Conservation (phyloP, 768 basidiomycete genomes). For the Rhodotorula kratochvilovae region DNA sequence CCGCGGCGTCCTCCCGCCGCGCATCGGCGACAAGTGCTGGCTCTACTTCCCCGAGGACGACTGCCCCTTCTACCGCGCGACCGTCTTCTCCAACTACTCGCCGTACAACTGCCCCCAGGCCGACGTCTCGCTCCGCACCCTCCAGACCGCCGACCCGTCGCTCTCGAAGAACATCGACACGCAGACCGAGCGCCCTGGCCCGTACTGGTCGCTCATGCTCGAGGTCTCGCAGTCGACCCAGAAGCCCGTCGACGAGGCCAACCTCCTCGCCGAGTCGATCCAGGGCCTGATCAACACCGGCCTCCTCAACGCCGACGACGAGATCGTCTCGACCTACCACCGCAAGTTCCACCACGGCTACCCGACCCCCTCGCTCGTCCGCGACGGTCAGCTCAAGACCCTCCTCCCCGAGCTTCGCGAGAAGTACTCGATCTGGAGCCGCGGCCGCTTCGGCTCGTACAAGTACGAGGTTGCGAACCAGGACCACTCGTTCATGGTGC, state of each 20-base stretch:
- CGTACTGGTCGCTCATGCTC: conserved; percentile 50
- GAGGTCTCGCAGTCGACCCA: conserved; percentile 49
- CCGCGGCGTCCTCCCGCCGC: conserved; percentile 46
- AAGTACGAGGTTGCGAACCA: conserved; percentile 44
- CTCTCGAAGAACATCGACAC: conserved; percentile 41
- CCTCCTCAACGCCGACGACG: conserved; percentile 46
- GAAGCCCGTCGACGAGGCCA: conserved; percentile 48
- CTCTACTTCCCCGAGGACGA: conserved; percentile 49
- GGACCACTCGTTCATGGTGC: conserved; percentile 23
- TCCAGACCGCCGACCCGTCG: conserved; percentile 47
- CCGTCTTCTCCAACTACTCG: conserved; percentile 51
- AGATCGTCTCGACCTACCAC: conserved; percentile 49
- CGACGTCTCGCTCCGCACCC: conserved; percentile 44
- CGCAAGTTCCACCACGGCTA: conserved; percentile 46
- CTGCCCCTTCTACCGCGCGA: conserved; percentile 51
- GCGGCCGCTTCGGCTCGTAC: conserved; percentile 47
- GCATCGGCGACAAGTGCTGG: conserved; percentile 50
- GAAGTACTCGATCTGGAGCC: conserved; percentile 46
- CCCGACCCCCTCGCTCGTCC: conserved; percentile 48
- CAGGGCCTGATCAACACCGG: conserved; percentile 46
- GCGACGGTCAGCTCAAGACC: conserved; percentile 47
- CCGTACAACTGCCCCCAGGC: conserved; percentile 47
- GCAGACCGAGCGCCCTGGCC: conserved; percentile 43
- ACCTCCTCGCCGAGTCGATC: conserved; percentile 47
- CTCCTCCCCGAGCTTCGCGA: conserved; percentile 48